Base-by-base conservation (phyloP, 768 basidiomycete genomes). In the Mycena metata region DNA sequence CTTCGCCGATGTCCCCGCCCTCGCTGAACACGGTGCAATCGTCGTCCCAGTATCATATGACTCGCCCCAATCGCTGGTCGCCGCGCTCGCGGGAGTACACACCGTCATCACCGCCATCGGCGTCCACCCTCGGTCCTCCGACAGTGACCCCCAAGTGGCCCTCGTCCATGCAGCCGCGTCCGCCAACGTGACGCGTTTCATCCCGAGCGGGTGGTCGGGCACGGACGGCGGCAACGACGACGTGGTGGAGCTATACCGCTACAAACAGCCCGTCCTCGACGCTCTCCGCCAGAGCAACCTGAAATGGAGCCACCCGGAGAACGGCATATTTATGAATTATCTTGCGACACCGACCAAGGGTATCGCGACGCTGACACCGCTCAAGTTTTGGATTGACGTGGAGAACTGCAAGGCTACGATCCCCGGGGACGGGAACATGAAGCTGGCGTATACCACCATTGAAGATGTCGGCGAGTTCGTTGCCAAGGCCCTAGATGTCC, bases 401-500 rank as follows among this genome's bases (percentile, higher is more conserved):
- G 60, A 62, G 50, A 54, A 62, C 8, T 52, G 60, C 41, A 50
- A n/a, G 41, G 60, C 50, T 9, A 45, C 26, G 49, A 62, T 52
- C n/a, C 60, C 60, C 3, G 60, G 60, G 10, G 60, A 62, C 6
- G 60, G 60, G 50, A 62, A 52, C 19, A 26, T n/a, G 9, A 33
- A 51, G 19, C 17, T 62, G 5, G 39, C 26, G 2, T 62, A 62
- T 23, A 62, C 60, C 0, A 13, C 60, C 7, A 36, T 52, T 11
- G 60, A 61, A 39, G 60, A 62, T 45, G 60, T 62, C 11, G 60
- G 60, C 16, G 51, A 41, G 30, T 62, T 52, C n/a, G 35, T 62
- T 15, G 60, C 41, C 12, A 62, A 43, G 24, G 60, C 60, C 11
- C 21, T 62, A 42, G 36, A 52, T 19, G 50, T 30, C 6, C 36